Percentiles rank a stretch among this genome's conserved stretches.
Conservation (phyloP, 129 eudicot species). For the Pseudognaphalium luteoalbum region DNA sequence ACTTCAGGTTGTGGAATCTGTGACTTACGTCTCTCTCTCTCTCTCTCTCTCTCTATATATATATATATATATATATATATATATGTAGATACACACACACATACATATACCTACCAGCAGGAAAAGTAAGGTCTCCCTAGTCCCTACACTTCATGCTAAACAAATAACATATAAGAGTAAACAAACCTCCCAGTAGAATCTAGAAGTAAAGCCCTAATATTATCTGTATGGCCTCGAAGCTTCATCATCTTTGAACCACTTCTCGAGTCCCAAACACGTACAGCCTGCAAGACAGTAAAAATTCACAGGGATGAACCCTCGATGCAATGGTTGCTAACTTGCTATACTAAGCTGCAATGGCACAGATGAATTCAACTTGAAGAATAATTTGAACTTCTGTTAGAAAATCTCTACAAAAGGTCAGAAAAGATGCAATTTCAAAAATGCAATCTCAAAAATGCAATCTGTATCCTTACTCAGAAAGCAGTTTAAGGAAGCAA, state of each 20-base stretch:
- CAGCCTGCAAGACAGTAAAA: conserved; percentile 49
- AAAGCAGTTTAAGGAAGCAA: conserved; percentile 11
- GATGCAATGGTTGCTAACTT: background rate
- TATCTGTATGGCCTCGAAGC: conserved; percentile 92
- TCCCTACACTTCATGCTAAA: conserved; percentile 4
- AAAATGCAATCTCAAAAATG: background rate
- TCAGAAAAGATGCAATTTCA: background rate
- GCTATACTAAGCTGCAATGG: background rate
- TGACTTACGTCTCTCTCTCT: background rate
- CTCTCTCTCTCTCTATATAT: no score
- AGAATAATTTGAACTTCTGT: background rate
- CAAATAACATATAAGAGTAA: conserved; percentile 11
- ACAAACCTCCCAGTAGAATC: conserved; percentile 94
- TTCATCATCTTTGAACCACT: conserved; percentile 87
- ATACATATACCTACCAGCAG: no score
- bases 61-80: no score
- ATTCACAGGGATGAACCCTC: conserved; percentile 18
- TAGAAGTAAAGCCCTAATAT: conserved; percentile 70
- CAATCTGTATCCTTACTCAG: background rate
- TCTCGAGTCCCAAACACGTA: conserved; percentile 98
- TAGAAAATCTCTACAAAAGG: conserved; percentile 6
- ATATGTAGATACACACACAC: no score
- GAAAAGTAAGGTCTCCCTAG: background rate
- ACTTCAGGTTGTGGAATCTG: background rate
- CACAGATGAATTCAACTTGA: background rate